Evolutionary conservation across 2,329 filamentous ascomycete species (phyloP), one percentile per base, ranked within the genome.

Genomic region (Botrytis elliptica): DNA sequence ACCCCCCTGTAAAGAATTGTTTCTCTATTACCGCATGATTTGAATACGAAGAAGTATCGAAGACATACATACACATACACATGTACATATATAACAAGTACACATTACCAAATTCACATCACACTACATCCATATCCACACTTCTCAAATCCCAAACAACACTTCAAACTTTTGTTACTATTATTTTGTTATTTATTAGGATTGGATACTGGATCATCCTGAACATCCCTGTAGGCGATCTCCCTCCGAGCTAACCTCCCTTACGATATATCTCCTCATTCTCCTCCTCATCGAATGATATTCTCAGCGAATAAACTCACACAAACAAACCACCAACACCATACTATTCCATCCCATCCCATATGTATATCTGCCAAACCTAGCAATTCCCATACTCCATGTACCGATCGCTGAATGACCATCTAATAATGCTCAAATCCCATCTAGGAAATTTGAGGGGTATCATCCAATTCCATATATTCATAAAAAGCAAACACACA

Each of bases 361-460:
- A 38, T 66, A 25, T 66, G 22, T 66, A 36, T 49, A 14, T 44
- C 12, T 33, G 33, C 29, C 42, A 33, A 6, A 3, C 29, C 63
- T 9, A 67, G 25, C 25, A 46, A 36, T 38, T 40, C 59, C 64
- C 33, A 38, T 52, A 33, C 44, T 52, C 64, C 44, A 29, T 29
- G 25, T 52, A n/a, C 49, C 49, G 10, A 52, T 52, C 25, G 49
- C 22, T 52, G 64, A 52, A 67, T 52, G 64, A 52, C 64, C 44
- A 67, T 67, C 44, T 67, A 52, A 67, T 67, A 67, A 67, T 67
- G 64, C 64, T 44, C 64, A 67, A 52, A n/a, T 52, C 12, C 8
- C 29, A 46, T 18, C 36, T 14, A 18, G 29, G 33, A 67, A 67
- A 49, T 52, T 18, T 4, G 52, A 46, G 44, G 29, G 64, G 44